Base-by-base conservation (phyloP, 768 basidiomycete species). In the Rubroboletus pulcherrimus region DNA sequence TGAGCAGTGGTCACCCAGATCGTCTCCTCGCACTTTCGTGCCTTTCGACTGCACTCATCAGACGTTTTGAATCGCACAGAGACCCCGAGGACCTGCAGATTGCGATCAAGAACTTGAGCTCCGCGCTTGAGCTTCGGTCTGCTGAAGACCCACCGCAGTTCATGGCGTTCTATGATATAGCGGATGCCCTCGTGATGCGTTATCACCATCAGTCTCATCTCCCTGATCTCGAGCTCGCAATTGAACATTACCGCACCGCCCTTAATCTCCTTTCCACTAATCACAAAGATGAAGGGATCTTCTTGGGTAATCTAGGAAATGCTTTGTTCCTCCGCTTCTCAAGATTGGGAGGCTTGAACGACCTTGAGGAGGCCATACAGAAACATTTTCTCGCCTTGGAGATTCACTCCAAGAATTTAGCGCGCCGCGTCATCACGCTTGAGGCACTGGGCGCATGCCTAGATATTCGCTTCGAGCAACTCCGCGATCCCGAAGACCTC, bases 301-400 rank as follows among this genome's bases (percentile, higher is more conserved):
- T 59, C 30, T 52, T 66, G 34, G 57, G 58, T 42, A 59, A 57
- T 42, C 43, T 72, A 24, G 69, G 69, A 24, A 58, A 49, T 42
- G 68, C 65, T 7, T 49, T 72, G 48, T 61, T 60, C 53, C 59
- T 69, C 45, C 67, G 62, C 35, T 63, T 64, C 34, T 57, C 58
- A 15, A 61, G 56, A 34, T n/a, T 52, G 33, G 62, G 64, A 1
- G 17, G 35, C 0, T 40, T 56, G 33, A 26, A 37, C 10, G 61
- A 71, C 48, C 61, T 70, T 8, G 61, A 71, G 35, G 62, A 62
- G 39, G 69, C 69, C 26, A 69, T 70, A 49, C 60, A 67, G 42
- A 64, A 65, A 26, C 59, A 62, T 39, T 55, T 44, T 19, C 49
- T 63, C 26, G 67, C 69, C 10, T 42, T 70, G 50, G 49, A 56